These are phyloP conservation scores for Metarhizium guizhouense DNA, from an alignment of 2,329 filamentous ascomycete species.

Conservation along the genomic window DNA sequence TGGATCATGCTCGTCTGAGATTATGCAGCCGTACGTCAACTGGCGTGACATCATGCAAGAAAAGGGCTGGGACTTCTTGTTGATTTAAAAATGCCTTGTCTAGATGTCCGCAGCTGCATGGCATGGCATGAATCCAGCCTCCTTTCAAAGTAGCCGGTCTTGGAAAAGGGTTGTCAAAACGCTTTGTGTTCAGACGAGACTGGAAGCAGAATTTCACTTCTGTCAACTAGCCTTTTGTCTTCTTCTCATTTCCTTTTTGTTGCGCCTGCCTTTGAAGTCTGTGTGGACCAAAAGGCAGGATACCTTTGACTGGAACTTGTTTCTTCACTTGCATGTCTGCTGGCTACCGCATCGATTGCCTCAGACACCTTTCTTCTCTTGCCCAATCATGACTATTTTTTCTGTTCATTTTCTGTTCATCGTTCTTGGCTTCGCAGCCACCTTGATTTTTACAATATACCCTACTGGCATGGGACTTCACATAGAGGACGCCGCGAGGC, in stretches of 20 bases:
- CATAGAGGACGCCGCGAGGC: conserved; percentile 35
- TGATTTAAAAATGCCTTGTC: conserved; percentile 53
- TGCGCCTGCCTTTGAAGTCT: not conserved
- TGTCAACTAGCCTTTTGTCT: too few species aligned
- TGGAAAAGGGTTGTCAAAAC: not conserved
- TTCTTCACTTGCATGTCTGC: not conserved
- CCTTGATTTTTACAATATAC: conserved; percentile 17
- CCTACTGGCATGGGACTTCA: conserved; percentile 23
- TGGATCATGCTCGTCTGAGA: conserved; percentile 26
- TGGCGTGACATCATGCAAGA: conserved; percentile 91
- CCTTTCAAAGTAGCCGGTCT: conserved; percentile 24
- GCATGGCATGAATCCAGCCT: not conserved
- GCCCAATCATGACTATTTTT: conserved; percentile 6
- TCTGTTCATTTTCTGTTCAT: conserved; percentile 9
- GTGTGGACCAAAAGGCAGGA: not conserved
- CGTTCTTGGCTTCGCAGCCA: not conserved
- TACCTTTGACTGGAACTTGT: not conserved
- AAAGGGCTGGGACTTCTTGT: conserved; percentile 86
- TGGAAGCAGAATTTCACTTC: too few species aligned
- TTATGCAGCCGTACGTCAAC: conserved; percentile 61
- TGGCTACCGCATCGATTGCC: not conserved
- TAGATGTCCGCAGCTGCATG: not conserved
- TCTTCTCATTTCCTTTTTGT: not conserved
- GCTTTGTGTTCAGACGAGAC: too few species aligned
- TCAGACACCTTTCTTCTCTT: conserved; percentile 1